These are phyloP conservation scores for Pisolithus thermaeus DNA, from an alignment of 1,284 basidiomycete species.

Conservation along the genomic window DNA sequence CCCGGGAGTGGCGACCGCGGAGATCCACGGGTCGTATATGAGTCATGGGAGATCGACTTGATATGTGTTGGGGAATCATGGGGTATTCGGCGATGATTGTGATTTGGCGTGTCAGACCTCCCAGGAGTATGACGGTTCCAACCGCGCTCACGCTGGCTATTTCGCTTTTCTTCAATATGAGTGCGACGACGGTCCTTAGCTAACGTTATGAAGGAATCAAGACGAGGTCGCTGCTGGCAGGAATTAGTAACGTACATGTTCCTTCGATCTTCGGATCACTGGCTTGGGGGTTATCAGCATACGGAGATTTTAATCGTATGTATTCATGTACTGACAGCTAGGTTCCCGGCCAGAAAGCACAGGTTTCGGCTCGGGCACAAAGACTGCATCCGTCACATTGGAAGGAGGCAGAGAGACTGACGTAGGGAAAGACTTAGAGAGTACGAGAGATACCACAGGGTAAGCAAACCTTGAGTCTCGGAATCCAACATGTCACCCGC, in stretches of 20 bases:
- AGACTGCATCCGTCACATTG: constrained; percentile 4
- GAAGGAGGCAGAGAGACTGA: constrained; percentile 13
- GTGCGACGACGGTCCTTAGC: constrained; percentile 10
- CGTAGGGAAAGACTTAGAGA: constrained; percentile 1
- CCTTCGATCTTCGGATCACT: constrained; percentile 6
- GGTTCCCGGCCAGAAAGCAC: not conserved
- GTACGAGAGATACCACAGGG: not conserved
- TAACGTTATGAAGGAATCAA: constrained; percentile 10
- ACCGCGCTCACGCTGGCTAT: constrained; percentile 31
- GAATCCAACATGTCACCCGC: constrained; percentile 51
- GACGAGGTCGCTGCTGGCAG: not conserved
- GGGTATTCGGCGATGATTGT: constrained; percentile 25
- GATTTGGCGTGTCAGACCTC: constrained; percentile 26
- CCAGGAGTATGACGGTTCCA: constrained; percentile 27
- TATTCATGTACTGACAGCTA: not conserved
- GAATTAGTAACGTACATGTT: not conserved
- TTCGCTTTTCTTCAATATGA: constrained; percentile 18
- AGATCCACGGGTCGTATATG: constrained; percentile 16
- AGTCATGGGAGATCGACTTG: constrained; percentile 21
- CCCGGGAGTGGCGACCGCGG: constrained; percentile 13
- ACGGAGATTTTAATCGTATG: not conserved
- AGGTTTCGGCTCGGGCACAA: not conserved
- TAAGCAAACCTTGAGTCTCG: constrained; percentile 24
- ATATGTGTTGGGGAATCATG: constrained; percentile 23
- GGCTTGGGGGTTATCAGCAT: not conserved